phyloP scores from a whole-genome alignment of 768 basidiomycete genomes.

The Pleurotus pulmonarius region DNA sequence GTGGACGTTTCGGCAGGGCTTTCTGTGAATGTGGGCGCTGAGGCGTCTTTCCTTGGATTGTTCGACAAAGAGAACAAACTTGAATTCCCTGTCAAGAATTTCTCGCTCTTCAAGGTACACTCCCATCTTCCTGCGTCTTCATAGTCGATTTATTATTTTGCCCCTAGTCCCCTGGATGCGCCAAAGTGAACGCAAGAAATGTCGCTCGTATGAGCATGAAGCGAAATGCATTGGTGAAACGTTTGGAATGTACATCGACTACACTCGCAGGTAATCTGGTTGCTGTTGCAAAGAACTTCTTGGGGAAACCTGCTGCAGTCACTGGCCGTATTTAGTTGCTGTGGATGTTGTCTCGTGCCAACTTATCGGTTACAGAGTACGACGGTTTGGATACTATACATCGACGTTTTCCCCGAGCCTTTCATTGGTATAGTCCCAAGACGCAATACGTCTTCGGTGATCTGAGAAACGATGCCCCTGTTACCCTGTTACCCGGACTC shows the following conservation, averaged over 20 bases:
- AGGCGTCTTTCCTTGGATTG: slow-evolving; percentile 26
- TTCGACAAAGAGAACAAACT: slow-evolving; percentile 17
- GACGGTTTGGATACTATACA: too few relatives aligned
- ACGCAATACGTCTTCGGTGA: too few relatives aligned
- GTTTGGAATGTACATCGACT: background rate
- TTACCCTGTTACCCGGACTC: too few relatives aligned
- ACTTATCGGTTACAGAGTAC: too few relatives aligned
- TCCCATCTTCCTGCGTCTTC: too few relatives aligned
- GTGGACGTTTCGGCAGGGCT: slow-evolving; percentile 26
- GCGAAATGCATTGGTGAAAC: background rate
- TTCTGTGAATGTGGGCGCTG: slow-evolving; percentile 25
- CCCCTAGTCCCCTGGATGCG: background rate
- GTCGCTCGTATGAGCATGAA: background rate
- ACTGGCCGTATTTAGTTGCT: background rate
- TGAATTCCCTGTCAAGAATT: background rate
- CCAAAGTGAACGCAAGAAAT: background rate
- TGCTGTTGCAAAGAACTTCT: background rate
- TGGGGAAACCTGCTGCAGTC: background rate
- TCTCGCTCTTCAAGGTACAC: background rate
- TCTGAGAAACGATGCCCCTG: too few relatives aligned
- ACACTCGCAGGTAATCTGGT: background rate
- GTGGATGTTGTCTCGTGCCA: too few relatives aligned
- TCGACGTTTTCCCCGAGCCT: too few relatives aligned
- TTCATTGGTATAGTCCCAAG: too few relatives aligned
- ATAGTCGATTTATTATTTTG: background rate